Evolutionary conservation across 805 yeast genomes (phyloP), one percentile per base, ranked within the genome.

Genomic region (Komagataella phaffii): DNA sequence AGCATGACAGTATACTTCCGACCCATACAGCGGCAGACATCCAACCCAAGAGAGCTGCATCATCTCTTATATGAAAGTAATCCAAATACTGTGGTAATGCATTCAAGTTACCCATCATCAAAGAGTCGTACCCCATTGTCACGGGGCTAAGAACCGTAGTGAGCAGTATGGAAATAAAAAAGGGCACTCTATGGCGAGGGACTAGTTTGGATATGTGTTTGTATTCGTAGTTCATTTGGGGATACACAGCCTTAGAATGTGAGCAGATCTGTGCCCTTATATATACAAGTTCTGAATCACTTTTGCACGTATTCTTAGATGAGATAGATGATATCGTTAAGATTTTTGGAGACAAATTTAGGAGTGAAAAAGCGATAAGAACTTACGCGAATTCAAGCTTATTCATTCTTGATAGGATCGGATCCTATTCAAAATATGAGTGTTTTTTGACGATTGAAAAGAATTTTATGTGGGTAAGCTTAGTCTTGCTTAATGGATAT

Each of bases 81-180:
- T 57, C 56, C 19, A 55, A 50, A 40, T 58, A 61, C 36, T 54
- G 57, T 44, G 57, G 62, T 45, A 61, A 59, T 58, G 56, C 58
- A 52, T 61, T 60, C 10, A 62, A 53, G 40, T 60, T 60, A 48
- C 55, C 57, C 62, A 58, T 60, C 61, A 60, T 58, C 17, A 59
- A 56, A 45, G 58, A 61, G 50, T 62, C 64, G 44, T 59, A 58
- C 36, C 64, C 63, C 62, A 61, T 58, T 12, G 64, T 58, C 14
- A 30, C 40, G 14, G 40, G 40, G 40, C 40, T 30, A 30, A 30
- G 40, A 30, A 30, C 14, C 40, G 40, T 30, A 8, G 40, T 30
- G 40, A 30, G 40, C 40, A 30, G 8, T 30, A 30, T 30, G 14
- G 40, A 30, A 30, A 30, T 2, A 30, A 30, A 30, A 30, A 30